Conservation (phyloP, 345 rosid genomes). For the Sisymbrium altissimum region DNA sequence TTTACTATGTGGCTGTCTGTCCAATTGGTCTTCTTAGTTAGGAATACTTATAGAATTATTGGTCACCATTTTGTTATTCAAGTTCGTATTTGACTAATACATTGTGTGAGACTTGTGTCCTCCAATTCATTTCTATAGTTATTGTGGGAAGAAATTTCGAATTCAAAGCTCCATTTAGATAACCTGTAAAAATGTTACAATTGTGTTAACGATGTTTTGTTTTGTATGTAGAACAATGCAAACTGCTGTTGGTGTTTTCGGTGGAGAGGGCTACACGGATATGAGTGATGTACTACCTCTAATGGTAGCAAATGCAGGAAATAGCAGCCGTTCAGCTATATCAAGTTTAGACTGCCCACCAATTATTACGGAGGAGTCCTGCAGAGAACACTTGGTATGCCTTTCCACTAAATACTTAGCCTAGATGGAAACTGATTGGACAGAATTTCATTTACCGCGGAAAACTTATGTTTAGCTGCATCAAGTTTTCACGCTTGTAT, state of each 20-base stretch:
- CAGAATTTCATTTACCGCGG: neutral
- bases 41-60: no score
- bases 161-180: neutral
- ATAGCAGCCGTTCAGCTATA: conserved; percentile 68
- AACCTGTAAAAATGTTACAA: neutral
- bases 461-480: neutral
- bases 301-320: conserved; percentile 91
- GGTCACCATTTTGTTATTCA: no score
- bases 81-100: neutral
- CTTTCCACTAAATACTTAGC: conserved; percentile 7
- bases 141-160: neutral
- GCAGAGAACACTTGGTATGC: conserved; percentile 94
- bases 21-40: neutral
- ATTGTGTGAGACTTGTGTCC: neutral
- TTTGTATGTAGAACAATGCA: conserved; percentile 68
- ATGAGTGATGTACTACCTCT: conserved; percentile 64
- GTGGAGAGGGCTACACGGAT: conserved; percentile 73
- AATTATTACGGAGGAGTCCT: conserved; percentile 70
- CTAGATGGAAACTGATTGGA: neutral
- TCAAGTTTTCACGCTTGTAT: neutral
- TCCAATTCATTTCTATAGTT: neutral
- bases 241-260: conserved; percentile 97
- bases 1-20: neutral
- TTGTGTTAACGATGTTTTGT: neutral
- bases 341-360: conserved; percentile 83